These are phyloP conservation scores for Trichoderma sp. DNA, from an alignment of 2,329 filamentous ascomycete species.

Conservation along the genomic window DNA sequence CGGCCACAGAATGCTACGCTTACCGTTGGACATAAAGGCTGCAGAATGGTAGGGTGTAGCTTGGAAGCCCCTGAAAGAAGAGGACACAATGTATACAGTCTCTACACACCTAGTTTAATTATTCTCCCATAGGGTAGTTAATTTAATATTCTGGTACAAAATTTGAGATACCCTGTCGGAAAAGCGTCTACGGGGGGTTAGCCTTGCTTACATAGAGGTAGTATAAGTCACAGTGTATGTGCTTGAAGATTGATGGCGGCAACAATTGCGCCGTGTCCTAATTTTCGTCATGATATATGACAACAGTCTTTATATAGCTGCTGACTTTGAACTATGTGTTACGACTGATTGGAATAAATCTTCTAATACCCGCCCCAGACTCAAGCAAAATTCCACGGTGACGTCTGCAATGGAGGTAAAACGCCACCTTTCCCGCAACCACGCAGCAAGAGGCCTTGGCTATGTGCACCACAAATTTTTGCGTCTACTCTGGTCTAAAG, in stretches of 20 bases:
- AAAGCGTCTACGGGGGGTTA: too few relatives aligned
- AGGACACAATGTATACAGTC: not conserved
- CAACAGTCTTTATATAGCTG: not conserved
- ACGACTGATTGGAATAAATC: not conserved
- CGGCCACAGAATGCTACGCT: conserved; percentile 42
- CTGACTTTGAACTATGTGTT: fast-evolving
- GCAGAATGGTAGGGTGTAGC: conserved; percentile 7
- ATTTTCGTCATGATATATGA: not conserved
- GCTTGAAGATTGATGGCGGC: not conserved
- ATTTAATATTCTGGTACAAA: too few relatives aligned
- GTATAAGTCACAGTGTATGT: not conserved
- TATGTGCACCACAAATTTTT: not conserved
- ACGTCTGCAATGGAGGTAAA: not conserved
- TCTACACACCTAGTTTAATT: not conserved
- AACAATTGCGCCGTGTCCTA: not conserved
- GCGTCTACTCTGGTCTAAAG: not conserved
- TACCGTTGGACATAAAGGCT: conserved; percentile 40
- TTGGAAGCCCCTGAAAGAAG: not conserved
- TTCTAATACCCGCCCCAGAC: not conserved
- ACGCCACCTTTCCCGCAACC: not conserved
- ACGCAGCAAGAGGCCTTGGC: not conserved
- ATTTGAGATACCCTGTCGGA: too few relatives aligned
- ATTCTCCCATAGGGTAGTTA: not conserved
- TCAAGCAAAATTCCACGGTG: too few relatives aligned
- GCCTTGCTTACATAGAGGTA: not conserved